A percentile compares a stretch with the other conserved stretches of the same genome.
Evolutionary conservation across 2,329 filamentous ascomycete genomes (phyloP).

Genomic region (Albifimbria verrucaria): DNA sequence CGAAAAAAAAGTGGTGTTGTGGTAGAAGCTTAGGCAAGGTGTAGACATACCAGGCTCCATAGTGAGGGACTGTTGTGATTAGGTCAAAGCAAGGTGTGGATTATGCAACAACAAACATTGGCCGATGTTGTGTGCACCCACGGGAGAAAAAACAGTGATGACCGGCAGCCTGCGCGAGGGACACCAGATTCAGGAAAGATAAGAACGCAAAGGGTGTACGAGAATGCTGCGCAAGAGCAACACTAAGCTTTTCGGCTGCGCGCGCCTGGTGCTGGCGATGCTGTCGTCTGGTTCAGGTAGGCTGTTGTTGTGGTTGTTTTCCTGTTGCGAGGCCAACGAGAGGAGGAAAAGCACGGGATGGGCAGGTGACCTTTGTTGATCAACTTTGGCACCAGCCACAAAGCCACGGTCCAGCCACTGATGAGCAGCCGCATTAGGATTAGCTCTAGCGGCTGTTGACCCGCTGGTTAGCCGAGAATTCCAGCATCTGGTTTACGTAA

Average conservation of each 20-base stretch:
- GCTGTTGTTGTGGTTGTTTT: constrained; percentile 39
- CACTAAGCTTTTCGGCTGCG: constrained; percentile 17
- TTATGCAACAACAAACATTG: constrained; percentile 39
- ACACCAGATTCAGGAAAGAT: constrained; percentile 12
- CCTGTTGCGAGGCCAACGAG: constrained; percentile 43
- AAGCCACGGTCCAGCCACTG: neutral
- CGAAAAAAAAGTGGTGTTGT: constrained; percentile 4
- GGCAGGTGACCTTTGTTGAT: neutral
- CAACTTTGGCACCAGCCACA: neutral
- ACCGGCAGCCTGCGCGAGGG: neutral
- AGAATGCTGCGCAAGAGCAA: neutral
- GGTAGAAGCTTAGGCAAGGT: constrained; percentile 11
- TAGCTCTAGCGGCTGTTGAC: neutral
- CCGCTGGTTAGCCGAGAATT: neutral
- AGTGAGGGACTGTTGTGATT: constrained; percentile 26
- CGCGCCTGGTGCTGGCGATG: constrained; percentile 22
- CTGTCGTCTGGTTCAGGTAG: constrained; percentile 18
- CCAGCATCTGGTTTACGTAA: neutral
- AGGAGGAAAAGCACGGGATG: constrained; percentile 22
- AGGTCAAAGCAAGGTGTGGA: constrained; percentile 24
- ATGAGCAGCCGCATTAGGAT: neutral
- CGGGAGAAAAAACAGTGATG: constrained; percentile 6
- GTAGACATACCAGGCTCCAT: constrained; percentile 34
- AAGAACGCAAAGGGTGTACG: constrained; percentile 8
- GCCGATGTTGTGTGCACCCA: constrained; percentile 25